Evolutionary conservation across 805 yeast species (phyloP).

Genomic region (Metschnikowia gelsemii): DNA sequence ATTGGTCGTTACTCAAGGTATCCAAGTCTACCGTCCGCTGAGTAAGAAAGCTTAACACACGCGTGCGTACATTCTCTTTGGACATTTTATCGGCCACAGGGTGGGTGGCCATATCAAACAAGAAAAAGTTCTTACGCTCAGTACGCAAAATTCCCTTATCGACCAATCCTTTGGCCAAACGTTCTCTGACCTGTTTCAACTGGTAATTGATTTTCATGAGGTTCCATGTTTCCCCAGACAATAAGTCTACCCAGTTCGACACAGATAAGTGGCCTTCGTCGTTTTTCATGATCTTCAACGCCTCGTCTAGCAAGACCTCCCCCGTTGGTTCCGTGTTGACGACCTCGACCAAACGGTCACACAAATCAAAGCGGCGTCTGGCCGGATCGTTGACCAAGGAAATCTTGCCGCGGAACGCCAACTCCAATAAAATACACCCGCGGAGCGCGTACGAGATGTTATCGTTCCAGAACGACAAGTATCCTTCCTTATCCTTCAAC

Average conservation of each 20-base stretch:
- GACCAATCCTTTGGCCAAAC: conserved; percentile 93
- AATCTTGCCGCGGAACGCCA: conserved; percentile 88
- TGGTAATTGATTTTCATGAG: conserved; percentile 91
- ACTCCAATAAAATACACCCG: conserved; percentile 88
- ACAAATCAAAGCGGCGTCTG: conserved; percentile 80
- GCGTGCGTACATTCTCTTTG: conserved; percentile 74
- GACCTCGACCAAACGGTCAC: conserved; percentile 86
- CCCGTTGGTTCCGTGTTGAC: conserved; percentile 87
- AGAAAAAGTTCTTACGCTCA: conserved; percentile 88
- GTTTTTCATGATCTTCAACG: conserved; percentile 82
- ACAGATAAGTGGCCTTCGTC: conserved; percentile 79
- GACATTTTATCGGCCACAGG: conserved; percentile 86
- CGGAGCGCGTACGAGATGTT: conserved; percentile 93
- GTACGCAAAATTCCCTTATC: conserved; percentile 96
- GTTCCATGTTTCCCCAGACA: conserved; percentile 97
- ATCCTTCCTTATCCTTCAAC: conserved; percentile 92
- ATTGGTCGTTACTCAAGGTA: conserved; percentile 48
- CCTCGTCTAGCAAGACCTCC: conserved; percentile 91
- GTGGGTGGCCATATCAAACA: conserved; percentile 98
- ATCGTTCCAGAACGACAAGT: conserved; percentile 96
- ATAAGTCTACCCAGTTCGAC: conserved; percentile 87
- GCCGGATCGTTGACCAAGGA: conserved; percentile 90
- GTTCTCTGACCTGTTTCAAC: conserved; percentile 93
- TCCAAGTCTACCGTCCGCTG: conserved; percentile 62
- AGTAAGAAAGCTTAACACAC: conserved; percentile 69